These are phyloP conservation scores for Sordaria brevicollis DNA, from an alignment of 495 filamentous ascomycete species.

Conservation along the genomic window DNA sequence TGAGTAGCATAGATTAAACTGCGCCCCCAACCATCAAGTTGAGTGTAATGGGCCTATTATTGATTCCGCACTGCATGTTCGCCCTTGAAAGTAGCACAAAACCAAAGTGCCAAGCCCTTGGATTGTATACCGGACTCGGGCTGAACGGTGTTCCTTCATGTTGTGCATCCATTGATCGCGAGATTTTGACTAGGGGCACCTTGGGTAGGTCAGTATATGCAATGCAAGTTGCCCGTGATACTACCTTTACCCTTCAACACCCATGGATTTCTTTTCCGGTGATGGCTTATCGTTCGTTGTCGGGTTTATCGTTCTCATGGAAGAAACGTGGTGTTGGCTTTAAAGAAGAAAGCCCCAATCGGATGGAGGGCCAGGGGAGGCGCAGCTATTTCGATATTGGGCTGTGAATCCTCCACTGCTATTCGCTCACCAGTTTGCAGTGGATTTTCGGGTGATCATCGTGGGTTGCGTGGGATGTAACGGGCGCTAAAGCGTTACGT, in stretches of 20 bases:
- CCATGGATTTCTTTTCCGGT: neutral
- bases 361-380: neutral
- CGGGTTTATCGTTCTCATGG: neutral
- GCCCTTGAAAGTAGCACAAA: neutral
- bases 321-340: neutral
- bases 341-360: neutral
- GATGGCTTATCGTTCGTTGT: neutral
- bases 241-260: neutral
- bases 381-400: neutral
- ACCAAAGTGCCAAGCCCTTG: neutral
- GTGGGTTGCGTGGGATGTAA: neutral
- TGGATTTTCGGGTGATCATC: neutral
- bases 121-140: neutral
- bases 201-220: neutral
- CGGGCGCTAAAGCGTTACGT: neutral
- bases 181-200: neutral
- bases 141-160: neutral
- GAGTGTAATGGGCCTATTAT: neutral
- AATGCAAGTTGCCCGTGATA: neutral
- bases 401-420: neutral
- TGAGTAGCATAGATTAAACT: neutral
- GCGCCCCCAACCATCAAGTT: neutral
- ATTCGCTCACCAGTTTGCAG: neutral
- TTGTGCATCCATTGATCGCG: neutral
- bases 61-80: neutral